phyloP scores from a whole-genome alignment of 2,329 filamentous ascomycete species.

The Bipolaris gigantea region DNA sequence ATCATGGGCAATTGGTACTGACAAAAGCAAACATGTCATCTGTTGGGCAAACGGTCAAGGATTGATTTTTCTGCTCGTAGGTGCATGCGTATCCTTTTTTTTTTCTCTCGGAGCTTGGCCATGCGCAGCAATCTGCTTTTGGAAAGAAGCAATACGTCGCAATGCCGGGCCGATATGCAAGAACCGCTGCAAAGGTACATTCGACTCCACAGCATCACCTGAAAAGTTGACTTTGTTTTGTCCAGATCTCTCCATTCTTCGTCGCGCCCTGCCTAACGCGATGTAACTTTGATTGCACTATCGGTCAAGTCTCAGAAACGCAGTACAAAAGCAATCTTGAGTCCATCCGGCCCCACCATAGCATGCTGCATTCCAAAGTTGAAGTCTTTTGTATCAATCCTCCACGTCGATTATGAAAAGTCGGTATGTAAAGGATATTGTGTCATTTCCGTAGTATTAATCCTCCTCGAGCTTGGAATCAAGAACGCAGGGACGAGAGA shows the following conservation, averaged over 20 bases:
- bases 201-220: not conserved
- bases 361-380: not conserved
- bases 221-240: not conserved
- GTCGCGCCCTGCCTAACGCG: not conserved
- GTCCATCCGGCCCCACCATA: not conserved
- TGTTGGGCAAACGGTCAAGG: not conserved
- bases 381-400: not conserved
- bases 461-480: not conserved
- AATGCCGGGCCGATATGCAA: not conserved
- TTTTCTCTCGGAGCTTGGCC: not conserved
- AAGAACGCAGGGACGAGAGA: not conserved
- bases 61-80: not conserved
- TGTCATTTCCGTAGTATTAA: not conserved
- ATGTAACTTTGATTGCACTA: not conserved
- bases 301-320: not conserved
- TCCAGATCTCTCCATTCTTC: not conserved
- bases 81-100: not conserved
- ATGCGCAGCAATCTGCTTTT: conserved; percentile 2
- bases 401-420: not conserved
- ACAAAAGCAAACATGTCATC: not conserved
- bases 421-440: not conserved
- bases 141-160: conserved; percentile 1
- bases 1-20: not conserved
- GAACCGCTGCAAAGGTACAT: not conserved
- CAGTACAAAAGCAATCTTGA: conserved; percentile 1